These are phyloP conservation scores for Plasmopara halstedii DNA, from an alignment of 352 stramenopile genomes.

Conservation along the genomic window DNA sequence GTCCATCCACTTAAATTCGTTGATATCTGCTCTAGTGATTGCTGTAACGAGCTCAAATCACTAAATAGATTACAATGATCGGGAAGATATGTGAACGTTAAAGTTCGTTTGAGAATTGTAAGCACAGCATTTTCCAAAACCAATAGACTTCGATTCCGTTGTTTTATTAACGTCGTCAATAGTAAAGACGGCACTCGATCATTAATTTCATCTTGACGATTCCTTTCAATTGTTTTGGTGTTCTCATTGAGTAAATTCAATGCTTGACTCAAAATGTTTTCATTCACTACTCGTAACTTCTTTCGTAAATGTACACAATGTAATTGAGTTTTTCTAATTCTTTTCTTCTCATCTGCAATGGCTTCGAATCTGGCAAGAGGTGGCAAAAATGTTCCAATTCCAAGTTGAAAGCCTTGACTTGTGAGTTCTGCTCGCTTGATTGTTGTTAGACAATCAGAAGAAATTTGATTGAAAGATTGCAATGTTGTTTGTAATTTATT, in stretches of 20 bases:
- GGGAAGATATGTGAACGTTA: slow-evolving; percentile 4
- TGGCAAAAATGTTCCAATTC: slow-evolving; percentile 30
- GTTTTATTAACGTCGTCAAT: slow-evolving; percentile 43
- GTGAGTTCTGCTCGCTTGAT: slow-evolving; percentile 58
- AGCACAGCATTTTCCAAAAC: slow-evolving; percentile 33
- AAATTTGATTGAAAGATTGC: slow-evolving; percentile 19
- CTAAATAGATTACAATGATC: slow-evolving; percentile 4
- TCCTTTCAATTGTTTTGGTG: neutral
- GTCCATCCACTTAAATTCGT: slow-evolving; percentile 13
- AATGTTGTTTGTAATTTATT: slow-evolving; percentile 3
- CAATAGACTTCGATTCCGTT: slow-evolving; percentile 26
- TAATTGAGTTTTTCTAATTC: slow-evolving; percentile 14
- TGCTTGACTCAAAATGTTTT: slow-evolving; percentile 21
- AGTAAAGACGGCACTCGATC: slow-evolving; percentile 41
- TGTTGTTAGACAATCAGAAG: slow-evolving; percentile 26
- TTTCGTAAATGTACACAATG: slow-evolving; percentile 35
- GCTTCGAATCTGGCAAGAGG: slow-evolving; percentile 47
- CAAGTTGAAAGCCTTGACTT: slow-evolving; percentile 43
- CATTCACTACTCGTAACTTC: slow-evolving; percentile 36
- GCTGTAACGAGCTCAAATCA: slow-evolving; percentile 1
- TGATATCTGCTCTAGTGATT: slow-evolving; percentile 9
- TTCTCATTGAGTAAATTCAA: neutral
- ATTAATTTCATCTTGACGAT: neutral
- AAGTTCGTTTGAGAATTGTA: slow-evolving; percentile 13
- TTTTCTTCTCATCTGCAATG: no score